Base-by-base conservation (phyloP, 768 basidiomycete species). In the Sutorius australiensis region DNA sequence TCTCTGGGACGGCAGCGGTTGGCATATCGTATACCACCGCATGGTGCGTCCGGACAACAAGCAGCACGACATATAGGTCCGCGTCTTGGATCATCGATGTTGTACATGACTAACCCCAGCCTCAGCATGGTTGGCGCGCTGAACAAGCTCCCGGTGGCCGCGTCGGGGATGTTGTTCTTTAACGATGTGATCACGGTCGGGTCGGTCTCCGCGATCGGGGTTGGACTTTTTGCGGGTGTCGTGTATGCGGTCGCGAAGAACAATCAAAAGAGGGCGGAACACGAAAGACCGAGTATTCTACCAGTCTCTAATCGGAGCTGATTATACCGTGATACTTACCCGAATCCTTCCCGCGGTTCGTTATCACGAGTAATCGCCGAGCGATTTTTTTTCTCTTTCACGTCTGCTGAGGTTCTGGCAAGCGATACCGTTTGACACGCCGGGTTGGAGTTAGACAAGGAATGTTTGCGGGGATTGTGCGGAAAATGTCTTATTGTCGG, bases 1-100 rank as follows among this genome's bases (percentile, higher is more conserved):
- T 98, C 71, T 98, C 95, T 21, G 97, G 97, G n/a, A 92, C 92
- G 0, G 94, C 91, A 6, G 95, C 97, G 5, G 97, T 97, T 30
- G 92, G 92, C 42, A 99, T 99, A 63, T 98, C 94, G 12, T 99
- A 94, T 68, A 93, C 94, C 8, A 99, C 97, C 8, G 95, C 97
- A 10, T 99, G 97, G 97, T 98, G 97, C 67, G 83, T 99, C 31
- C 86, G 97, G 44, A 87, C 87, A 19, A 98, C 95, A 28, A 92
- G 89, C 59, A 98, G 95, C 57, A 98, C 97, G 41, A 99, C 97
- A n/a, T 99, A 98, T 74, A 95, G 92, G 87, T 89, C 54, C 45
- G 78, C 61, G 21, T 39, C 21, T 48, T 13, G 39, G 16, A 37
- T 16, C 37, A 6, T 30, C 37, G 27, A 43, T 28, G 31, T 34